These are phyloP conservation scores for Graphiopsis chlorocephala DNA, from an alignment of 2,329 filamentous ascomycete genomes.

Conservation along the genomic window DNA sequence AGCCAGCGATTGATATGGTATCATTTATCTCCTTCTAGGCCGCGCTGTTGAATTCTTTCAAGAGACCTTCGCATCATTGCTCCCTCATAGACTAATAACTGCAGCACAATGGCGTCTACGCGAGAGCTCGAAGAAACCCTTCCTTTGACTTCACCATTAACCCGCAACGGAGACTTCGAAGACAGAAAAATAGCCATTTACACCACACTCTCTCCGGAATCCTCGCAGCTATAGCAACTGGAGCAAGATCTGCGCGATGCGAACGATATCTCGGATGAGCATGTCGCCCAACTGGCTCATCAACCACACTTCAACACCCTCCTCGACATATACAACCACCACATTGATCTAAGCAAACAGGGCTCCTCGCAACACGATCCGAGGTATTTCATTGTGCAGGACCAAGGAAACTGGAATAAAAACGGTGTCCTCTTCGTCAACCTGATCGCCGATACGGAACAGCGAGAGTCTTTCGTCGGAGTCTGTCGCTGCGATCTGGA, in stretches of 20 bases:
- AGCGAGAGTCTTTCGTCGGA: background rate
- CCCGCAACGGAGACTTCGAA: background rate
- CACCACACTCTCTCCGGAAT: background rate
- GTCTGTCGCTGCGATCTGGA: background rate
- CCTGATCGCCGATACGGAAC: background rate
- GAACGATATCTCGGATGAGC: background rate
- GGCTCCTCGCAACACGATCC: background rate
- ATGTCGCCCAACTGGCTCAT: background rate
- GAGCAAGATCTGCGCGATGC: background rate
- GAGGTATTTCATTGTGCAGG: background rate
- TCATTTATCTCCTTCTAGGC: background rate
- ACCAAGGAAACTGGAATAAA: background rate
- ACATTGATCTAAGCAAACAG: background rate
- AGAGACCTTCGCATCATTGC: background rate
- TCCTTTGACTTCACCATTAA: background rate
- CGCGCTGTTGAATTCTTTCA: too few species aligned
- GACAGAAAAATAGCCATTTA: background rate
- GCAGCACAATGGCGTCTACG: background rate
- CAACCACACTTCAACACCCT: background rate
- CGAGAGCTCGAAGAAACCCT: background rate
- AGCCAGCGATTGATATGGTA: background rate
- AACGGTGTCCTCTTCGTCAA: background rate
- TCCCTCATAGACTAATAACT: background rate
- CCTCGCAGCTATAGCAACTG: background rate
- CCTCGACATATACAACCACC: background rate